Evolutionary conservation across 371 early-diverging fungal genomes (phyloP).

Genomic region (Mortierella sp.): DNA sequence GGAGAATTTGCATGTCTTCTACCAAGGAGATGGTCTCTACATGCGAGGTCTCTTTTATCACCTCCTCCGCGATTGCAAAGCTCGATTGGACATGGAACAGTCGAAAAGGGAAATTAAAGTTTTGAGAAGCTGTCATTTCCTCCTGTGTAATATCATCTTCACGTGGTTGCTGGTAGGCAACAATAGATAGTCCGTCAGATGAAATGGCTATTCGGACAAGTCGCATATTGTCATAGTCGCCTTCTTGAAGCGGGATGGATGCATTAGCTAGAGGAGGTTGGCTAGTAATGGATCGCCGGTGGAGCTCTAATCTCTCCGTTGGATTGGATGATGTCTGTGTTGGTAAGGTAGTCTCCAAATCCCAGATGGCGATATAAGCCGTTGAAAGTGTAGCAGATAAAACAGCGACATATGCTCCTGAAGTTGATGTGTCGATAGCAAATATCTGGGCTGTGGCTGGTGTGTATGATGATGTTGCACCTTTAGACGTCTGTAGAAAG

Average conservation of each 20-base stretch:
- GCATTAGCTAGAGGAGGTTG: constrained; percentile 9
- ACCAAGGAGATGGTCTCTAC: neutral
- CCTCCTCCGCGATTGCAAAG: neutral
- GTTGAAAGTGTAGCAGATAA: constrained; percentile 12
- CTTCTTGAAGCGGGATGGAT: constrained; percentile 12
- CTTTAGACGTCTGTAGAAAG: neutral
- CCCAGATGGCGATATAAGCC: constrained; percentile 19
- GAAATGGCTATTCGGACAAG: constrained; percentile 14
- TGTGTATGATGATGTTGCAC: neutral
- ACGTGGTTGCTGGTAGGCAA: constrained; percentile 15
- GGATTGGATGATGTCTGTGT: neutral
- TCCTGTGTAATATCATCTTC: constrained; percentile 16
- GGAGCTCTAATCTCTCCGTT: neutral
- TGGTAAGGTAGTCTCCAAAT: constrained; percentile 8
- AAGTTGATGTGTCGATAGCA: constrained; percentile 15
- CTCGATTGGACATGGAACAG: constrained; percentile 4
- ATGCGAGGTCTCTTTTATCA: neutral
- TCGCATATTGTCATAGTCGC: constrained; percentile 16
- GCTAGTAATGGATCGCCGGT: neutral
- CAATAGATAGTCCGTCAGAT: constrained; percentile 15
- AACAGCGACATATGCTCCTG: constrained; percentile 11
- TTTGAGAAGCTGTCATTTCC: neutral
- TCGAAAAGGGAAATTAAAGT: constrained; percentile 19
- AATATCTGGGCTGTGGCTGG: constrained; percentile 17
- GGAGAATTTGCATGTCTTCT: neutral